Evolutionary conservation across 768 basidiomycete genomes (phyloP).

Genomic region (Tremella mesenterica): DNA sequence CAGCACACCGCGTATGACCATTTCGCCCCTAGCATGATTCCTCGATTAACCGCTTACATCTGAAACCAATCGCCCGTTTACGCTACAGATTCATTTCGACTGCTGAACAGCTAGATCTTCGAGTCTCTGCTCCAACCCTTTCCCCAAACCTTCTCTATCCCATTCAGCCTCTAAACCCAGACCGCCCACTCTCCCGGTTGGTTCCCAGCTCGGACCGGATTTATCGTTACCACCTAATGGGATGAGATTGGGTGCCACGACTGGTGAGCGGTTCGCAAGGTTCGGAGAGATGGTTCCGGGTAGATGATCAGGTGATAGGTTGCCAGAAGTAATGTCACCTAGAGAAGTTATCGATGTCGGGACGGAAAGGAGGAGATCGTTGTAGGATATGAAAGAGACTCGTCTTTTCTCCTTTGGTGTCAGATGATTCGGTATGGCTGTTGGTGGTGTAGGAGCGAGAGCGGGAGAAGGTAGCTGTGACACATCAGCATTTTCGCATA

Average conservation of each 20-base stretch:
- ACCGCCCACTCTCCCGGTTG: constrained; percentile 37
- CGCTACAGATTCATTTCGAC: too few relatives aligned
- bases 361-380: constrained; percentile 69
- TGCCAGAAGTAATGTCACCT: constrained; percentile 58
- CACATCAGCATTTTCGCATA: neutral
- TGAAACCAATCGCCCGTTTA: too few relatives aligned
- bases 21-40: too few relatives aligned
- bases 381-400: constrained; percentile 75
- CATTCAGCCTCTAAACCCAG: constrained; percentile 70
- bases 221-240: constrained; percentile 2
- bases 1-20: too few relatives aligned
- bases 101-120: constrained; percentile 48
- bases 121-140: constrained; percentile 71
- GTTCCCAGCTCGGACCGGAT: constrained; percentile 34
- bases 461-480: constrained; percentile 2
- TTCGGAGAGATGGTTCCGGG: constrained; percentile 49
- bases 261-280: constrained; percentile 19
- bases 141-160: constrained; percentile 75
- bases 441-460: constrained; percentile 9
- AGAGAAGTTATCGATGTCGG: constrained; percentile 66
- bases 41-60: too few relatives aligned
- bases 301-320: constrained; percentile 60
- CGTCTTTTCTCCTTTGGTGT: constrained; percentile 28
- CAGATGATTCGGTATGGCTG: constrained; percentile 29
- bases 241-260: constrained; percentile 3